Conservation (phyloP, 805 yeast genomes). For the Yarrowia sp. region DNA sequence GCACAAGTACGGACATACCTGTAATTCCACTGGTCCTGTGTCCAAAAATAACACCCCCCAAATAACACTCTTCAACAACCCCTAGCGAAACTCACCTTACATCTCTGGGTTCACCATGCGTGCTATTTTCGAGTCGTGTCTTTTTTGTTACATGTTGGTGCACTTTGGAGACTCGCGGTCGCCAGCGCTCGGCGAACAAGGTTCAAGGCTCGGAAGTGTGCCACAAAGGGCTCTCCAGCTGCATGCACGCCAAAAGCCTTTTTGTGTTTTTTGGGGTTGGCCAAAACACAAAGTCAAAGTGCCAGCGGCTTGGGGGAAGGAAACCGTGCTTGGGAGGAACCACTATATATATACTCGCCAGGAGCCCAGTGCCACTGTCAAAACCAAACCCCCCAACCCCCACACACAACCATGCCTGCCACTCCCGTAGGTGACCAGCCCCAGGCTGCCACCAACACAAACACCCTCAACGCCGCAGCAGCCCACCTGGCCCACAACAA, state of each 20-base stretch:
- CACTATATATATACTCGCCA: slow-evolving; percentile 9
- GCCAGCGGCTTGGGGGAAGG: background rate
- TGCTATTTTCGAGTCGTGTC: background rate
- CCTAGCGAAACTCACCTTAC: too few species aligned
- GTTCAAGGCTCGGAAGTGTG: slow-evolving; percentile 11
- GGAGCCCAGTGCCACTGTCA: background rate
- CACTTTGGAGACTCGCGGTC: background rate
- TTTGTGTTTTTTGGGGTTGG: slow-evolving; percentile 7
- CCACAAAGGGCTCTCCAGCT: slow-evolving; percentile 1
- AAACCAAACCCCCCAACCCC: background rate
- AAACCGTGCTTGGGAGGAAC: background rate
- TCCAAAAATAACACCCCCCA: background rate
- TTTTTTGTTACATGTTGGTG: slow-evolving; percentile 2
- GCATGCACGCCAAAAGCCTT: slow-evolving; percentile 9
- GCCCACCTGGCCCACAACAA: slow-evolving; percentile 39
- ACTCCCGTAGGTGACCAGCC: slow-evolving; percentile 39
- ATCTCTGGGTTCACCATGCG: background rate
- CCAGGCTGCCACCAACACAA: slow-evolving; percentile 30
- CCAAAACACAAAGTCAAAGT: slow-evolving; percentile 10
- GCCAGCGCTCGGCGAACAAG: background rate
- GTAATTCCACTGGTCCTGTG: background rate
- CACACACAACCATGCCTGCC: slow-evolving; percentile 29
- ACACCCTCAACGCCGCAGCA: slow-evolving; percentile 38
- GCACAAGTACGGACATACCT: too few species aligned
- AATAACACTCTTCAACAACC: too few species aligned